Percentiles rank a stretch among this genome's conserved stretches.
Conservation (phyloP, 2,329 filamentous ascomycete genomes). For the Fusarium burgessii region DNA sequence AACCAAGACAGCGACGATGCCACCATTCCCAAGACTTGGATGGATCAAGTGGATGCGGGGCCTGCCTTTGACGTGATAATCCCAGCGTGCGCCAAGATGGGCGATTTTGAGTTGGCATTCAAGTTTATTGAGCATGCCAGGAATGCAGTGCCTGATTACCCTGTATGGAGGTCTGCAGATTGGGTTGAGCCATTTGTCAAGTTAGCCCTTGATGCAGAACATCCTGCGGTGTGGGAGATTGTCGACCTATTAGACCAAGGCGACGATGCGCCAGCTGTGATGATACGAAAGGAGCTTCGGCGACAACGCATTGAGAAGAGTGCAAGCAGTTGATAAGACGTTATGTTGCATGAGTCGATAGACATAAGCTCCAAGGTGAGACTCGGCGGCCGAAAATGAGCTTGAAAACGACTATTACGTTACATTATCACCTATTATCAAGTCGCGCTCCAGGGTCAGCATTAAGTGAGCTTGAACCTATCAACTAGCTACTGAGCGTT, state of each 20-base stretch:
- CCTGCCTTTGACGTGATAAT: constrained; percentile 47
- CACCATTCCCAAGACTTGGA: constrained; percentile 9
- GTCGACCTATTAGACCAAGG: constrained; percentile 46
- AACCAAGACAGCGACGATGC: constrained; percentile 6
- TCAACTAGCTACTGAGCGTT: constrained; percentile 3
- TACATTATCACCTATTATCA: not conserved
- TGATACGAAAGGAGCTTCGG: constrained; percentile 44
- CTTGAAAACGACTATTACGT: not conserved
- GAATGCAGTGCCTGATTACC: constrained; percentile 1
- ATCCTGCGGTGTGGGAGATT: constrained; percentile 50
- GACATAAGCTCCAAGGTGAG: not conserved
- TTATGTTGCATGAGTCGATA: not conserved
- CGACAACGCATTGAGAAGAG: constrained; percentile 41
- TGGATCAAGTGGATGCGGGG: constrained; percentile 21
- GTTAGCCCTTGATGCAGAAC: constrained; percentile 46
- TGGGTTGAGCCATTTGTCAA: constrained; percentile 49
- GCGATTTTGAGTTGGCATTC: constrained; percentile 52
- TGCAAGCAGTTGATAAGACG: constrained; percentile 2
- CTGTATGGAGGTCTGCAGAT: constrained; percentile 21
- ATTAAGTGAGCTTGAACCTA: not conserved
- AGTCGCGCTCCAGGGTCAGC: constrained; percentile 7
- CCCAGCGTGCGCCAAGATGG: constrained; percentile 44
- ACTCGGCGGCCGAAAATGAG: not conserved
- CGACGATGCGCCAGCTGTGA: constrained; percentile 34
- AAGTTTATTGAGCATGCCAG: constrained; percentile 43